Base-by-base conservation (phyloP, 257 asterid species). In the Agastache rugosa region DNA sequence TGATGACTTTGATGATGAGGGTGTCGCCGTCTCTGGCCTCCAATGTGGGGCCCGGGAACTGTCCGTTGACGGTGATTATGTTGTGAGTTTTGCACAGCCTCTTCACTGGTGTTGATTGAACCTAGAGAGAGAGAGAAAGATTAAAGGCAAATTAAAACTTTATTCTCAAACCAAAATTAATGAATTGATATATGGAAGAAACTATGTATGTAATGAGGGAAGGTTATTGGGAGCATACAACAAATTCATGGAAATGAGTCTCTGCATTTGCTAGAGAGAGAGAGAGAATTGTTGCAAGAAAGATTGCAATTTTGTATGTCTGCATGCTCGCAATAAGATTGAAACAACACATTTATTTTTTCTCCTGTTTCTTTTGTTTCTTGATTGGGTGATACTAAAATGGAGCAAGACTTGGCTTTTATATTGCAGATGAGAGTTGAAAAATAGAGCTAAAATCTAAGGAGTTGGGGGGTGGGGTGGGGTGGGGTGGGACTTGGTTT, bases 1-100 rank as follows among this genome's bases (percentile, higher is more conserved):
- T 89, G 9, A 78, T 27, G 80, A 81, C 96, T n/a, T 79, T 86
- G 80, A 91, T 79, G 45, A 82, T 77, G 31, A 91, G 80, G 1
- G 84, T 74, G 75, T 91, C 96, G 8, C 96, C 94, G 11, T 87
- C 76, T 53, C 90, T 83, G 3, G 69, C 94, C 8, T 61, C 74
- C 69, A 91, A 48, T 6, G 85, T 86, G 8, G 97, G 96, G 56
- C 96, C 96, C 3, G 96, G 97, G 17, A 91, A 86, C 74, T 85
- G 94, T 0, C 91, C 94, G 15, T 89, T 89, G 0, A 89, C 91
- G 0, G 96, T 89, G 42, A 91, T 73, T 66, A 87, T 83, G 67
- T 51, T 85, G 66, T 78, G 84, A 25, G 80, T 85, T 76, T 15
- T 81, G 87, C 97, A 91, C 71, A 89, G 84, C 88, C 91, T 81